These are phyloP conservation scores for Pezicula neosporulosa DNA, from an alignment of 2,329 filamentous ascomycete species.

Conservation along the genomic window DNA sequence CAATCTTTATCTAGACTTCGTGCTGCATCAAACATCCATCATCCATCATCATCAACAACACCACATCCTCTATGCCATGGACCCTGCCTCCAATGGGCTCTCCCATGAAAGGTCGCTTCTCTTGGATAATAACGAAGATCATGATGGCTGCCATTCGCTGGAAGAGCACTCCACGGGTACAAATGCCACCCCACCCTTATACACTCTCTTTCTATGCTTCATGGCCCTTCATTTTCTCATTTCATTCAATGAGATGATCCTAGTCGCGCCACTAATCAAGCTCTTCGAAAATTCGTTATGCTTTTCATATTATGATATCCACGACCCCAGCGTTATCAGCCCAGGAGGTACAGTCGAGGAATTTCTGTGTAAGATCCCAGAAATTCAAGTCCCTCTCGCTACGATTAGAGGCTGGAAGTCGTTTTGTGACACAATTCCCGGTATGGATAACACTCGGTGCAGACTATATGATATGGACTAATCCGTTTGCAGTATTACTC, in stretches of 20 bases:
- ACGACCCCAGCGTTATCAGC: slow-evolving; percentile 1
- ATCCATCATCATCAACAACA: too few relatives aligned
- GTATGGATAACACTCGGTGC: slow-evolving; percentile 7
- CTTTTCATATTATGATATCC: slow-evolving; percentile 20
- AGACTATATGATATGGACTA: not conserved
- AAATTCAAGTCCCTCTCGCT: slow-evolving; percentile 23
- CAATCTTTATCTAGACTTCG: too few relatives aligned
- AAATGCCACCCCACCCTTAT: not conserved
- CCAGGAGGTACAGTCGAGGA: slow-evolving; percentile 14
- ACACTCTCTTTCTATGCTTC: slow-evolving; percentile 18
- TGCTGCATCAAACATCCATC: too few relatives aligned
- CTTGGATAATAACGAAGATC: too few relatives aligned
- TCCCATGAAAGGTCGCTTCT: too few relatives aligned
- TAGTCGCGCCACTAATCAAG: slow-evolving; percentile 24
- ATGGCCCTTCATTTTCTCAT: slow-evolving; percentile 28
- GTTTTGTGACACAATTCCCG: slow-evolving; percentile 25
- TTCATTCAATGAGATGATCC: slow-evolving; percentile 25
- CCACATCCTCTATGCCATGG: too few relatives aligned
- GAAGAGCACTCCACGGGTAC: not conserved
- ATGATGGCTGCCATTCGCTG: not conserved
- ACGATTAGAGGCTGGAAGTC: slow-evolving; percentile 28
- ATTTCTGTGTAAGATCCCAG: slow-evolving; percentile 21
- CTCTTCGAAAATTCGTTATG: slow-evolving; percentile 27
- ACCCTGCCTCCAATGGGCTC: too few relatives aligned
- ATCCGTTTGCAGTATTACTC: slow-evolving; percentile 19